Base-by-base conservation (phyloP, 345 rosid species). In the Lagerstroemia speciosa region DNA sequence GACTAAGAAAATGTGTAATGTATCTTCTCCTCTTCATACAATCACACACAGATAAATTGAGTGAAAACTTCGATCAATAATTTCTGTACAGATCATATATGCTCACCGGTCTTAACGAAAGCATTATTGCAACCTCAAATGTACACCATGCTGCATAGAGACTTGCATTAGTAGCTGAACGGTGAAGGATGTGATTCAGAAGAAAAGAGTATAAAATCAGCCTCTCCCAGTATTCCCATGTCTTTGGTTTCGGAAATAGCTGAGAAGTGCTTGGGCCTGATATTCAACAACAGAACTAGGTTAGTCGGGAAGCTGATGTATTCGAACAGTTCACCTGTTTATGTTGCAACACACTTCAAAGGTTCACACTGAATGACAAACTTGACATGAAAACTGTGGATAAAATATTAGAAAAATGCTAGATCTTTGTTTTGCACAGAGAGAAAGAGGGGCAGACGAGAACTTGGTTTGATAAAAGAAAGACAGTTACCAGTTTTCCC, bases 191-290 rank as follows among this genome's bases (percentile, higher is more conserved):
- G 57, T 73, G 66, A 17, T 3, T n/a, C 66, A 57, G 61, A 8
- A 46, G 17, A 30, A 67, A 12, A 33, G 60, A 50, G 37, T 27
- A n/a, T 17, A 60, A 31, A 20, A 62, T 91, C 83, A 91, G 73
- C 85, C 83, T 78, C 93, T 83, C 24, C 85, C 93, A 0, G 84
- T 78, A 69, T 73, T 85, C 68, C 86, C 93, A 73, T 86, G 91
- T 57, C 96, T 80, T 69, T 91, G 96, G 81, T 72, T 87, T 74
- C 89, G 83, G 82, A 91, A 91, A 81, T 65, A 78, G 78, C 83
- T 86, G 46, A 94, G 96, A 62, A 94, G 82, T 43, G 86, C 77
- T 78, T 88, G 97, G 34, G 99, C 98, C 99, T 94, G 91, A 74
- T 71, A 67, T 62, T 11, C 30, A 52, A 55, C 69, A 79, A 37